phyloP scores from a whole-genome alignment of 2,329 filamentous ascomycete species.

The Leptographium procerum region DNA sequence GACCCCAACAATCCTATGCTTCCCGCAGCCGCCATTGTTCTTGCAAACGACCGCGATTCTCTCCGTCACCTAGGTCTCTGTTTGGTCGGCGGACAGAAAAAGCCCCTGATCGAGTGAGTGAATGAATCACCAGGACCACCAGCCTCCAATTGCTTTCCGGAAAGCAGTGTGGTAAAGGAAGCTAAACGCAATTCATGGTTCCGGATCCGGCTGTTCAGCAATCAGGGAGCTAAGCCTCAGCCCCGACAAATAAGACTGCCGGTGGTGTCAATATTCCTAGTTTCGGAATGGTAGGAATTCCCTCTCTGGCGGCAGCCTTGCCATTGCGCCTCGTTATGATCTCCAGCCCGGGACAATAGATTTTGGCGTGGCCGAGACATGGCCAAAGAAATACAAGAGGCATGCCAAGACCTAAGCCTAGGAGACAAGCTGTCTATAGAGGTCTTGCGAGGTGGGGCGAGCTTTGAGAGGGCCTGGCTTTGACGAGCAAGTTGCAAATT shows the following conservation, averaged over 20 bases:
- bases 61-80: conserved; percentile 52
- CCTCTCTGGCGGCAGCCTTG: not conserved
- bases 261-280: not conserved
- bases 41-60: conserved; percentile 60
- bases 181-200: not conserved
- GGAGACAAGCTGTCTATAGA: not conserved
- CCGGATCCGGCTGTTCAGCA: not conserved
- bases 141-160: not conserved
- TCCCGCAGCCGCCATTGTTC: conserved; percentile 73
- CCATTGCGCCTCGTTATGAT: not conserved
- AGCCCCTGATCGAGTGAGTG: conserved; percentile 49
- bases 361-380: not conserved
- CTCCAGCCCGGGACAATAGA: not conserved
- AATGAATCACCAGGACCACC: not conserved
- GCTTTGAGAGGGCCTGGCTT: not conserved
- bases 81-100: conserved; percentile 52
- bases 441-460: not conserved
- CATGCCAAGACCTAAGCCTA: not conserved
- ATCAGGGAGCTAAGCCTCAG: not conserved
- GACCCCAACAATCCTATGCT: conserved; percentile 86
- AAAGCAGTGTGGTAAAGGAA: not conserved
- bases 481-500: not conserved
- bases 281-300: not conserved
- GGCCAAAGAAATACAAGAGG: not conserved
- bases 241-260: not conserved